Percentiles rank a stretch among this genome's conserved stretches.
phyloP scores from a whole-genome alignment of 2,329 filamentous ascomycete genomes.

The Trichoderma oligosporum region DNA sequence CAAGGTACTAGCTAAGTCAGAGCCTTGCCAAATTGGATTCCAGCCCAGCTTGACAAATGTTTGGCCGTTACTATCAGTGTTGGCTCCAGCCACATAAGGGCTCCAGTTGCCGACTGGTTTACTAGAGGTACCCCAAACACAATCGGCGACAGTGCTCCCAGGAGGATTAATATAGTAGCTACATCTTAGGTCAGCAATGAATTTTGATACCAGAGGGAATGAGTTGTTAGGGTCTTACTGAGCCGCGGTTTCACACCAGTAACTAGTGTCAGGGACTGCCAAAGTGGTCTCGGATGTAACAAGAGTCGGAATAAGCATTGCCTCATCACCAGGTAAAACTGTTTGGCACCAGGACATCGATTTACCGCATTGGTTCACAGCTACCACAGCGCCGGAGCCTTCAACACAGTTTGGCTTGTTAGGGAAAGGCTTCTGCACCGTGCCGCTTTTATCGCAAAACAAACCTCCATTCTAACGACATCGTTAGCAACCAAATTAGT shows the following conservation, averaged over 20 bases:
- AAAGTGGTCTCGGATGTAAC: slow-evolving; percentile 56
- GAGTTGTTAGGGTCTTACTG: slow-evolving; percentile 54
- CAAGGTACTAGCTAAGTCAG: slow-evolving; percentile 51
- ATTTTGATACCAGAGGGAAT: too few species aligned
- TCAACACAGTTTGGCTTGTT: slow-evolving; percentile 65
- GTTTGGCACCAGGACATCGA: slow-evolving; percentile 74
- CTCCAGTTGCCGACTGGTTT: slow-evolving; percentile 71
- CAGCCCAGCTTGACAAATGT: slow-evolving; percentile 74
- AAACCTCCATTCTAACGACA: slow-evolving; percentile 69
- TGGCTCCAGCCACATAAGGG: slow-evolving; percentile 72
- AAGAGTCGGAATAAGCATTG: slow-evolving; percentile 76
- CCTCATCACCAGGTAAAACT: slow-evolving; percentile 72
- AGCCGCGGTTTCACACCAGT: slow-evolving; percentile 70
- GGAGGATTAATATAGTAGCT: slow-evolving; percentile 78
- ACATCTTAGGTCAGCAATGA: not conserved
- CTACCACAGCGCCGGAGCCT: slow-evolving; percentile 62
- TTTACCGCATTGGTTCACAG: slow-evolving; percentile 61
- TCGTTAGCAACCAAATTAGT: slow-evolving; percentile 1
- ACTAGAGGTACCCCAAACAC: slow-evolving; percentile 64
- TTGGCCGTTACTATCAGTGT: slow-evolving; percentile 59
- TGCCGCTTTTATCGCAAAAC: slow-evolving; percentile 64
- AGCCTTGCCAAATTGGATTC: slow-evolving; percentile 68
- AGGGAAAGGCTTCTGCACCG: slow-evolving; percentile 66
- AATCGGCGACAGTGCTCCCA: slow-evolving; percentile 60
- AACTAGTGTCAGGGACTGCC: slow-evolving; percentile 65